These are phyloP conservation scores for Cryptococcus sp. DNA, from an alignment of 1,284 basidiomycete genomes.

Conservation along the genomic window DNA sequence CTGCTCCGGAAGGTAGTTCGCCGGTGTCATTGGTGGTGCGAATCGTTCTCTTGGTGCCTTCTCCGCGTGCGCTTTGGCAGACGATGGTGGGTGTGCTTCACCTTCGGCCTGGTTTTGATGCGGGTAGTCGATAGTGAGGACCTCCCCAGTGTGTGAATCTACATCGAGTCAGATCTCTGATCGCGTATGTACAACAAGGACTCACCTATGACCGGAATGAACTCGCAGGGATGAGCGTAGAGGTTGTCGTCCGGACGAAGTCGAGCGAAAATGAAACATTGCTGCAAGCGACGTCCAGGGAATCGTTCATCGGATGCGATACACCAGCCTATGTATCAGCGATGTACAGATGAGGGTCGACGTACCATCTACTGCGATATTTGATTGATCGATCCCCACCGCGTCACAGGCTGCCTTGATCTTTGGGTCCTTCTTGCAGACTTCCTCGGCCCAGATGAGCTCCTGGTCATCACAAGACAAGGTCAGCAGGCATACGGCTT, in stretches of 20 bases:
- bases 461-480: conserved; percentile 32
- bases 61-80: conserved; percentile 35
- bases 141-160: conserved; percentile 48
- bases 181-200: background rate
- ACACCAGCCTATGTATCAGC: conserved; percentile 48
- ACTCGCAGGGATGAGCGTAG: conserved; percentile 56
- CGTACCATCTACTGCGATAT: conserved; percentile 52
- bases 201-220: conserved; percentile 43
- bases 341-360: conserved; percentile 5
- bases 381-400: conserved; percentile 50
- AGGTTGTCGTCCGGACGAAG: conserved; percentile 51
- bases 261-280: conserved; percentile 55
- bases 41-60: conserved; percentile 46
- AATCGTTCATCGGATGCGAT: conserved; percentile 56
- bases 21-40: conserved; percentile 49
- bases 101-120: conserved; percentile 28
- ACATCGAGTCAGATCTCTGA: conserved; percentile 11
- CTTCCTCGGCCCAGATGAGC: conserved; percentile 54
- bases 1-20: conserved; percentile 55
- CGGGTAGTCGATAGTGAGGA: conserved; percentile 53
- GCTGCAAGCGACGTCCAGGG: conserved; percentile 48
- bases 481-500: background rate
- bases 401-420: conserved; percentile 52
- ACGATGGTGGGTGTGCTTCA: conserved; percentile 29
- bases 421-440: conserved; percentile 50